Conservation (phyloP, 176 grass and related monocot genomes). For the Avena atlantica region DNA sequence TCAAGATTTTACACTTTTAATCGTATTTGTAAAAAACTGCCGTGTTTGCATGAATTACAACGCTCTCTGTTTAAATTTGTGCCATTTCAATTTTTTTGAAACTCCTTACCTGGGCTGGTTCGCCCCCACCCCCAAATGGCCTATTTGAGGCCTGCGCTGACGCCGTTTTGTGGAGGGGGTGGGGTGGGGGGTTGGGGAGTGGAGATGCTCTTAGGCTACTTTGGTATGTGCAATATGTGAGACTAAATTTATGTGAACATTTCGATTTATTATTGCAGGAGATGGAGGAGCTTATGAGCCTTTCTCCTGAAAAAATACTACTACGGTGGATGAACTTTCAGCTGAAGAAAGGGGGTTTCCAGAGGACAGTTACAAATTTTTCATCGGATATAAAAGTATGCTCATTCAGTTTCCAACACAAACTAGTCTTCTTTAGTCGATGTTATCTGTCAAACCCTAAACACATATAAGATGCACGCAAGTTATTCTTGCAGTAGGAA, state of each 20-base stretch:
- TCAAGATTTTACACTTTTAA: too few species aligned
- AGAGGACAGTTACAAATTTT: constrained; percentile 76
- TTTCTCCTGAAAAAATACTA: constrained; percentile 96
- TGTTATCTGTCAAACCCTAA: neutral
- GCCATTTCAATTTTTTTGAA: too few species aligned
- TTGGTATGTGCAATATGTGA: neutral
- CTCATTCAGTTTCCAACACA: constrained; percentile 26
- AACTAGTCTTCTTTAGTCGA: constrained; percentile 4
- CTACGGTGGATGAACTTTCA: constrained; percentile 99
- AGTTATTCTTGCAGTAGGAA: neutral
- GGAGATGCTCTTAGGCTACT: neutral
- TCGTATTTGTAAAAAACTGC: too few species aligned
- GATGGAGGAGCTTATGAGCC: constrained; percentile 94
- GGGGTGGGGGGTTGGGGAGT: too few species aligned
- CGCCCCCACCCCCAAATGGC: too few species aligned
- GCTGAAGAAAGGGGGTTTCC: constrained; percentile 87
- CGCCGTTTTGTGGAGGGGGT: too few species aligned
- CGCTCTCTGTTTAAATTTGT: too few species aligned
- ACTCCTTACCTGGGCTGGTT: too few species aligned
- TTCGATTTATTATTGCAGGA: constrained; percentile 59
- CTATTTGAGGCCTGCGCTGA: too few species aligned
- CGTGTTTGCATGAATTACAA: too few species aligned
- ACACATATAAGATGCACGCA: neutral
- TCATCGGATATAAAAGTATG: constrained; percentile 96
- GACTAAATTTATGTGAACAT: constrained; percentile 16